A percentile compares a stretch with the other conserved stretches of the same genome.
phyloP scores from a whole-genome alignment of 1,284 basidiomycete species.

The Rhodotorula sp. region DNA sequence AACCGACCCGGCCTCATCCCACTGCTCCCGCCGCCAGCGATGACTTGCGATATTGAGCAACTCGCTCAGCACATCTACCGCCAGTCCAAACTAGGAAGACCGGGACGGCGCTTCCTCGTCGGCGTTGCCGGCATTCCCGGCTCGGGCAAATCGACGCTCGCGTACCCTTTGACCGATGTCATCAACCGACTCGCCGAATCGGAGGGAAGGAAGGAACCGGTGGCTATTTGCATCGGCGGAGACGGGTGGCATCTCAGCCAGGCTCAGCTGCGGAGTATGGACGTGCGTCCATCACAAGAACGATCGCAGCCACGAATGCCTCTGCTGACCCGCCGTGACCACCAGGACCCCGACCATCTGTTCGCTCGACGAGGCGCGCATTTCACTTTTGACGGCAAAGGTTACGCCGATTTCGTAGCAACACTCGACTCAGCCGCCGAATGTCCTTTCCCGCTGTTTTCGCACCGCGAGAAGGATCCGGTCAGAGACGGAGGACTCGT shows the following conservation, averaged over 20 bases:
- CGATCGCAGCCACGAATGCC: rapidly evolving
- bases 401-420: background rate
- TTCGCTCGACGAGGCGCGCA: background rate
- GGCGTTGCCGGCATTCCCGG: background rate
- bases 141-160: background rate
- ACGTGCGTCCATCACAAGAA: background rate
- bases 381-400: background rate
- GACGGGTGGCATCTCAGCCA: background rate
- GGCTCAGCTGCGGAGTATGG: background rate
- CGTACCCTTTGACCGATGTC: background rate
- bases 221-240: background rate
- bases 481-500: background rate
- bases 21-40: background rate
- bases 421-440: background rate
- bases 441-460: background rate
- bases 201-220: background rate
- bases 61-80: background rate
- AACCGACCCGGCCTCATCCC: no score
- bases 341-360: background rate
- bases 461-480: background rate
- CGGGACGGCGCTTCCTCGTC: background rate
- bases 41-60: background rate
- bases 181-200: background rate
- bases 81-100: background rate
- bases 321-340: background rate